Conservation (phyloP, 169 alveolate genomes). For the Plasmodium gallinaceum region DNA sequence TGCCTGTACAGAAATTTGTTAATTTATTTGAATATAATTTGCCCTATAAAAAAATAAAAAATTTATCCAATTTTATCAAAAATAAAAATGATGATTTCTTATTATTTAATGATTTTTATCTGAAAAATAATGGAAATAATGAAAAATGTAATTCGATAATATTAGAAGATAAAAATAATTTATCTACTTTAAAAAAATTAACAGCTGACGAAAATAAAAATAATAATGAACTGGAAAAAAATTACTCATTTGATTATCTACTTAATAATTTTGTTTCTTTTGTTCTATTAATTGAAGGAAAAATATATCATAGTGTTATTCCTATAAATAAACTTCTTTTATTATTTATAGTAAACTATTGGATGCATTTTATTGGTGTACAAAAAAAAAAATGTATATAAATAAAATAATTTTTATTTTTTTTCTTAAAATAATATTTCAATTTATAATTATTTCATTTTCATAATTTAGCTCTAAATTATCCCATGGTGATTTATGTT, state of each 20-base stretch:
- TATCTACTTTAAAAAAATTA: neutral
- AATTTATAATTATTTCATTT: no score
- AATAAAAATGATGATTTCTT: slow-evolving; percentile 12
- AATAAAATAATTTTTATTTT: neutral
- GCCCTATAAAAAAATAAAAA: slow-evolving; percentile 21
- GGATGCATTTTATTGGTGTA: slow-evolving; percentile 48
- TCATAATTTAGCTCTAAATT: no score
- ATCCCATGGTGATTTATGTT: no score
- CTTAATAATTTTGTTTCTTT: slow-evolving; percentile 59
- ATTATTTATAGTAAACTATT: slow-evolving; percentile 45
- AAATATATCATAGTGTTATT: slow-evolving; percentile 66
- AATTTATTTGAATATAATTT: neutral
- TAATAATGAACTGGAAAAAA: neutral
- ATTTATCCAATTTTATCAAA: slow-evolving; percentile 17
- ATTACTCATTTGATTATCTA: neutral
- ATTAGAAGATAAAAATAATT: neutral
- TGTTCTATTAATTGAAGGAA: slow-evolving; percentile 43
- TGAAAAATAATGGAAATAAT: slow-evolving; percentile 1
- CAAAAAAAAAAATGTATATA: neutral
- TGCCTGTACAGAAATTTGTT: slow-evolving; percentile 52
- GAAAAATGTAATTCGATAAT: neutral
- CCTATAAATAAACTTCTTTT: slow-evolving; percentile 60
- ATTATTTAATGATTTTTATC: slow-evolving; percentile 5
- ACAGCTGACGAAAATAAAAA: neutral
- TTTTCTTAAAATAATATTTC: neutral